Percentiles rank a stretch among this genome's conserved stretches.
phyloP scores from a whole-genome alignment of 257 asterid species.

The Capsicum baccatum region DNA sequence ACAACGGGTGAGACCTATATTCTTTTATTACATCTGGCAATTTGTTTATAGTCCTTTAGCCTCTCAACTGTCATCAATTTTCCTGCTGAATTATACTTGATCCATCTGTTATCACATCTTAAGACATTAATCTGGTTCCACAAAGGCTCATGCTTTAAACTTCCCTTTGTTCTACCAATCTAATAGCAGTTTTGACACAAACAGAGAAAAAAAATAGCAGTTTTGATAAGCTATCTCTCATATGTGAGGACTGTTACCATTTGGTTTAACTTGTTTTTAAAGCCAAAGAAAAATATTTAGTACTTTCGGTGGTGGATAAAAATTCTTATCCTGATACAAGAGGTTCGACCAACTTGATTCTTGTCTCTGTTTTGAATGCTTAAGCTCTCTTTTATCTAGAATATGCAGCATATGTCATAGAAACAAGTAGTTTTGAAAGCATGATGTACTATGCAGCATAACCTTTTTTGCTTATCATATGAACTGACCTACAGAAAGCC shows the following conservation, averaged over 20 bases:
- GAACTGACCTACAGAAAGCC: constrained; percentile 1
- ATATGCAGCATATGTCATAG: not conserved
- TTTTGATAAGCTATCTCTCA: not conserved
- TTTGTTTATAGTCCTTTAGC: not conserved
- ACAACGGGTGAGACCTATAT: constrained; percentile 68
- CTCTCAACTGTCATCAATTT: constrained; percentile 6
- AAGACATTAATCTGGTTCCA: not conserved
- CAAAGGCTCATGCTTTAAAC: not conserved
- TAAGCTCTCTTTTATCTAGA: not conserved
- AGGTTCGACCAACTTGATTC: constrained; percentile 15
- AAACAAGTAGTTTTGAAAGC: not conserved
- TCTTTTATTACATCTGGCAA: not conserved
- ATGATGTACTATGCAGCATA: not conserved
- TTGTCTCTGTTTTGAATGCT: constrained; percentile 6
- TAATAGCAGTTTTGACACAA: not conserved
- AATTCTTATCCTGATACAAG: not conserved
- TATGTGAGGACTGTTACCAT: not conserved
- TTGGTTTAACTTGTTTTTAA: constrained; percentile 6
- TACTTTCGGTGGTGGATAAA: constrained; percentile 4
- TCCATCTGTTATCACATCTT: not conserved
- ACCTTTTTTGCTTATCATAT: not conserved
- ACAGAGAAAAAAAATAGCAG: not conserved
- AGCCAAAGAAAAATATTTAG: not conserved
- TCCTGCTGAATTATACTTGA: constrained; percentile 4
- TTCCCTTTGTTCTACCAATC: not conserved